Conservation (phyloP, 1,139 yeast genomes). For the Geotrichum siamense region DNA sequence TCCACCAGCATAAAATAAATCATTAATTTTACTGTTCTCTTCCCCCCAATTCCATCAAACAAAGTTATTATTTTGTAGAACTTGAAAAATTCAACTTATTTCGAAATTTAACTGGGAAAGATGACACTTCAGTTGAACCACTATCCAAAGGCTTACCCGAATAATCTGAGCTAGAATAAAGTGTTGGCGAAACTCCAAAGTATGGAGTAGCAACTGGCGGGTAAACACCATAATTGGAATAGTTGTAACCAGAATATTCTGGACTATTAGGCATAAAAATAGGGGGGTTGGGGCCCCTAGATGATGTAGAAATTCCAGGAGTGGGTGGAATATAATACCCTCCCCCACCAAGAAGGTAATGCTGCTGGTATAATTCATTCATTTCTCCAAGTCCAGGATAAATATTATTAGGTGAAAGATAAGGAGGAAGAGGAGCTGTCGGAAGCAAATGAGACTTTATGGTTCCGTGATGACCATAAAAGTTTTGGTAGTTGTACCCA, state of each 20-base stretch:
- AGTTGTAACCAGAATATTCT: conserved; percentile 11
- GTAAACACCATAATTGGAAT: conserved; percentile 10
- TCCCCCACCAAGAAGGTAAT: conserved; percentile 5
- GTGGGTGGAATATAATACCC: conserved; percentile 5
- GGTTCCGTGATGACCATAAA: conserved; percentile 4
- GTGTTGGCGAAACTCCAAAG: neutral
- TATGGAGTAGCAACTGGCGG: conserved; percentile 9
- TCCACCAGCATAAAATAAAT: too few relatives aligned
- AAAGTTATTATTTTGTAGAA: neutral
- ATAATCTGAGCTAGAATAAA: conserved; percentile 6
- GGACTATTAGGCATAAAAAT: conserved; percentile 6
- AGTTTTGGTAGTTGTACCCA: conserved; percentile 6
- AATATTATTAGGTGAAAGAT: conserved; percentile 7
- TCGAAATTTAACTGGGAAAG: neutral
- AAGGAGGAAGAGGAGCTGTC: conserved; percentile 9
- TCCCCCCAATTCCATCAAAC: too few relatives aligned
- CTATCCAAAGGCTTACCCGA: neutral
- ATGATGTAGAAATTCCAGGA: neutral
- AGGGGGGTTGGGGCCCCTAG: conserved; percentile 7
- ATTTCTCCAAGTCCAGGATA: conserved; percentile 16
- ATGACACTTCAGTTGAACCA: neutral
- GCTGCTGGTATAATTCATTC: conserved; percentile 14
- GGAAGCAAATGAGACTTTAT: conserved; percentile 13
- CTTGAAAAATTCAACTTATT: neutral
- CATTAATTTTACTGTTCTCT: too few relatives aligned